phyloP scores from a whole-genome alignment of 2,329 filamentous ascomycete species.

The Pseudophaeomoniella oleicola region DNA sequence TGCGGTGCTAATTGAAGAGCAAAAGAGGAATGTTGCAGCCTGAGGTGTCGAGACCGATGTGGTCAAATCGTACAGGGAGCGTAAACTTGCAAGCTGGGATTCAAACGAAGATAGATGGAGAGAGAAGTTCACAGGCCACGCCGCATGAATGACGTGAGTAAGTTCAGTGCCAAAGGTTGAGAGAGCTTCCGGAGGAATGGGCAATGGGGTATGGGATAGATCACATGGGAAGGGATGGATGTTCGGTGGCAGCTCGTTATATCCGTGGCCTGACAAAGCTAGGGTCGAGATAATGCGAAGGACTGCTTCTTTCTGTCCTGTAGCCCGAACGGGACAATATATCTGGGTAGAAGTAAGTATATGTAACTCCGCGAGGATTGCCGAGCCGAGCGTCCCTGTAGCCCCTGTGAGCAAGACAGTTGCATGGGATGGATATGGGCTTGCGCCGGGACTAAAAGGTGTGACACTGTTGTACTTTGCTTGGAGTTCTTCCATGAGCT shows the following conservation, averaged over 20 bases:
- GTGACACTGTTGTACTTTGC: constrained; percentile 1
- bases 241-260: constrained; percentile 25
- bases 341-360: neutral
- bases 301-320: neutral
- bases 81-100: constrained; percentile 28
- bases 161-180: constrained; percentile 23
- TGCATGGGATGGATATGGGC: neutral
- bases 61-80: constrained; percentile 31
- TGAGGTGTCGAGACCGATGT: constrained; percentile 18
- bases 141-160: constrained; percentile 35
- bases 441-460: neutral
- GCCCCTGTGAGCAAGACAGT: constrained; percentile 2
- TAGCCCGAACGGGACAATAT: constrained; percentile 4
- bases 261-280: neutral
- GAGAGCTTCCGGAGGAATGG: neutral
- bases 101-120: constrained; percentile 33
- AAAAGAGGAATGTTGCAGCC: constrained; percentile 29
- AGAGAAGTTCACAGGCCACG: constrained; percentile 43
- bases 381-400: constrained; percentile 4
- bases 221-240: constrained; percentile 4
- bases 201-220: neutral
- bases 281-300: neutral
- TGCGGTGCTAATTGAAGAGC: constrained; percentile 34
- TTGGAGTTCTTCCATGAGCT: constrained; percentile 1
- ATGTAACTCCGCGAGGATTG: constrained; percentile 2